These are phyloP conservation scores for Diaporthe citri DNA, from an alignment of 2,329 filamentous ascomycete species.

Conservation along the genomic window DNA sequence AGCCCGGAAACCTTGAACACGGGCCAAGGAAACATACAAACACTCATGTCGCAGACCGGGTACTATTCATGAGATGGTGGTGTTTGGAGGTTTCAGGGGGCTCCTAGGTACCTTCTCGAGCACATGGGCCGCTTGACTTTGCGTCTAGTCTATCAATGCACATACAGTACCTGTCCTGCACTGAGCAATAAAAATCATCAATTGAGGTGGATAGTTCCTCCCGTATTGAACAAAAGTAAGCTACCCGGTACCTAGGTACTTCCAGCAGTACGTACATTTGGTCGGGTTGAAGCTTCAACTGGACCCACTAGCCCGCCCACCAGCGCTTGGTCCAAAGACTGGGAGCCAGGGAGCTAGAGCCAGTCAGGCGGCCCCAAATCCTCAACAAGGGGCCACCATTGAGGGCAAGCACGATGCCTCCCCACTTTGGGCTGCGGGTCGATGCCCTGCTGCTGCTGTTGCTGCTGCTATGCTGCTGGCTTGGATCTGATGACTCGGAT, in stretches of 20 bases:
- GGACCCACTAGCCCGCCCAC: conserved; percentile 7
- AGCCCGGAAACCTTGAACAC: conserved; percentile 30
- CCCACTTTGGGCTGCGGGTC: conserved; percentile 9
- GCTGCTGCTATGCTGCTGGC: not conserved
- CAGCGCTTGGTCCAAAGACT: conserved; percentile 17
- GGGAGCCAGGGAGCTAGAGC: conserved; percentile 19
- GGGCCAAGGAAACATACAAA: conserved; percentile 20
- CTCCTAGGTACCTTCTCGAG: not conserved
- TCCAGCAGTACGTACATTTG: not conserved
- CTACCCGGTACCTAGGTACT: conserved; percentile 2
- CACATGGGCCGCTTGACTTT: not conserved
- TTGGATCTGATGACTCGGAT: not conserved
- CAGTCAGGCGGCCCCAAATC: not conserved
- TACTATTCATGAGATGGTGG: not conserved
- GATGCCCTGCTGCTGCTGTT: not conserved
- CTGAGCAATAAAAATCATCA: not conserved
- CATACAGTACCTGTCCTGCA: not conserved
- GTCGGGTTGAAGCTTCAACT: not conserved
- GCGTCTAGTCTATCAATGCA: not conserved
- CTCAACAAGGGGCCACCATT: conserved; percentile 14
- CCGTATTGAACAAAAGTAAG: conserved; percentile 14
- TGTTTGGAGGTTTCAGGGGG: conserved; percentile 12
- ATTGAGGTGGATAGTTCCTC: not conserved
- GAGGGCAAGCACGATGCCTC: not conserved
- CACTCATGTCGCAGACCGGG: conserved; percentile 14